A percentile compares a stretch with the other conserved stretches of the same genome.
Evolutionary conservation across 345 rosid genomes (phyloP).

Genomic region (Dipteronia dyeriana): DNA sequence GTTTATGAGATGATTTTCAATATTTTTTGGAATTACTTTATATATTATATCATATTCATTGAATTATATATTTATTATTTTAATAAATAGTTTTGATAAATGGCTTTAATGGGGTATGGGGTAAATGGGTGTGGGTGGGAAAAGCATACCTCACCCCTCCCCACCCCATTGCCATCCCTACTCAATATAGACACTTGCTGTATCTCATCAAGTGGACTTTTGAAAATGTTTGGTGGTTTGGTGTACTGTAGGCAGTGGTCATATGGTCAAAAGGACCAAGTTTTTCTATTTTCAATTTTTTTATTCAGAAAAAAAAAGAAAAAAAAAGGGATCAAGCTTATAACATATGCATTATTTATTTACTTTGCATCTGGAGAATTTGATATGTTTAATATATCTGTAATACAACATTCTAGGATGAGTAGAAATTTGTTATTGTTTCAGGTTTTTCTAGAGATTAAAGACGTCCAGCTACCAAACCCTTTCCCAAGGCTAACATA

Average conservation of each 20-base stretch:
- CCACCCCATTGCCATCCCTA: no score
- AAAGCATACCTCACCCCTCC: no score
- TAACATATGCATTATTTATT: not conserved
- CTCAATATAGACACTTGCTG: not conserved
- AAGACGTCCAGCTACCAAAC: slow-evolving; percentile 73
- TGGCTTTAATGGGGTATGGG: no score
- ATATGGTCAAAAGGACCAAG: not conserved
- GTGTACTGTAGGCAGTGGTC: not conserved
- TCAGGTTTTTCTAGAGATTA: slow-evolving; percentile 86
- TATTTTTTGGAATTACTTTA: no score
- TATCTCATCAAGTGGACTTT: not conserved
- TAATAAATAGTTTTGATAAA: no score
- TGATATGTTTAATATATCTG: not conserved
- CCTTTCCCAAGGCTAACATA: slow-evolving; percentile 92
- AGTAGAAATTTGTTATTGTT: slow-evolving; percentile 20
- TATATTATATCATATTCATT: no score
- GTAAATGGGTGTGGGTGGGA: no score
- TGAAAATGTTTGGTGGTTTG: not conserved
- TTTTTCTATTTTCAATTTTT: no score
- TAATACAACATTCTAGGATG: not conserved
- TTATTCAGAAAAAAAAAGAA: not conserved
- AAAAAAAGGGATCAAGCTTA: not conserved
- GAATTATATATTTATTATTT: no score
- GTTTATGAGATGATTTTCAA: no score
- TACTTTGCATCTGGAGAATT: slow-evolving; percentile 17